Percentiles rank a stretch among this genome's conserved stretches.
phyloP scores from a whole-genome alignment of 139 green algal genomes.

The Chlorella sp. region DNA sequence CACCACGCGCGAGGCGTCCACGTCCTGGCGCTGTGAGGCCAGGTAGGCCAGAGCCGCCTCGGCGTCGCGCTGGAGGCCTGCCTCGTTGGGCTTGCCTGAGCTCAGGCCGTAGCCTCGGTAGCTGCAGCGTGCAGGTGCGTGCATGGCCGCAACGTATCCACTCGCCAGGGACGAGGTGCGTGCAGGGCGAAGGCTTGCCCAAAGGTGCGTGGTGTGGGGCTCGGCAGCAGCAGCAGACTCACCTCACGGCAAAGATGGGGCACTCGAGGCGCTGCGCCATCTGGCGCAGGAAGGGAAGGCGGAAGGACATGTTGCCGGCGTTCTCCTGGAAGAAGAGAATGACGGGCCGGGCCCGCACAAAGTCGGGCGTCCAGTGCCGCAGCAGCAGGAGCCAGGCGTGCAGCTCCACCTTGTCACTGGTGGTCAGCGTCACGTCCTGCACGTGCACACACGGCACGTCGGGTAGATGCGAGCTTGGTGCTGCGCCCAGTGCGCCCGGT shows the following conservation, averaged over 20 bases:
- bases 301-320: conserved; percentile 81
- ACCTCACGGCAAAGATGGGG: conserved; percentile 57
- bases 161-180: too few species aligned
- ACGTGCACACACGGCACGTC: background rate
- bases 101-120: conserved; percentile 83
- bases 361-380: conserved; percentile 22
- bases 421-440: conserved; percentile 53
- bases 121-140: conserved; percentile 19
- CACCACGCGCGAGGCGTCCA: conserved; percentile 47
- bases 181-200: too few species aligned
- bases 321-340: conserved; percentile 87
- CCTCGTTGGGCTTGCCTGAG: conserved; percentile 60
- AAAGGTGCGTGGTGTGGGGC: too few species aligned
- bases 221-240: too few species aligned
- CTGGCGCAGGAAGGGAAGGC: conserved; percentile 68
- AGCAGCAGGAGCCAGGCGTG: conserved; percentile 73
- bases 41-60: conserved; percentile 58
- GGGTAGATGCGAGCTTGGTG: background rate
- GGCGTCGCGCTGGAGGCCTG: conserved; percentile 67
- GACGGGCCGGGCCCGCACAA: conserved; percentile 36
- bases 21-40: conserved; percentile 21
- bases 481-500: too few species aligned
- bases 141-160: too few species aligned
- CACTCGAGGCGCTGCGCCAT: conserved; percentile 45
- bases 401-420: conserved; percentile 61